Evolutionary conservation across 371 early-diverging fungal genomes (phyloP).

Genomic region (Apophysomyces sp.): DNA sequence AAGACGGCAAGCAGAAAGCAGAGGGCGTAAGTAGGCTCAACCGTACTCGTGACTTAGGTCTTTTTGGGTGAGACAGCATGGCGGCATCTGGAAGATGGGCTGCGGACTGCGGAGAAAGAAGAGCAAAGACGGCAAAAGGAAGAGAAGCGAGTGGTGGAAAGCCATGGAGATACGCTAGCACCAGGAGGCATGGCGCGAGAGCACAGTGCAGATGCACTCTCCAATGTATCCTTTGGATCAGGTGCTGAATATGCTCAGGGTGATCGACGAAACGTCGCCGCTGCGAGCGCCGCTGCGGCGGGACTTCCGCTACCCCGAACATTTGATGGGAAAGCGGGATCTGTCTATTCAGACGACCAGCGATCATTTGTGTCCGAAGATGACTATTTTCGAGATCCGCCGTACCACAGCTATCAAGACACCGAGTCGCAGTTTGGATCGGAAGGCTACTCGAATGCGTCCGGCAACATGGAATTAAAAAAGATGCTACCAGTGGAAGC

Average conservation of each 20-base stretch:
- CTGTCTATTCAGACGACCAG: slow-evolving; percentile 52
- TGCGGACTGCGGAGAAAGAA: slow-evolving; percentile 39
- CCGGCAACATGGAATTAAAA: slow-evolving; percentile 18
- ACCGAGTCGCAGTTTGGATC: slow-evolving; percentile 24
- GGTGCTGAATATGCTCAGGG: slow-evolving; percentile 20
- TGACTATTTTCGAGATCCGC: slow-evolving; percentile 28
- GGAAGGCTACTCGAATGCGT: slow-evolving; percentile 15
- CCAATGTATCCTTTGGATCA: slow-evolving; percentile 34
- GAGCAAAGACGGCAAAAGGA: slow-evolving; percentile 30
- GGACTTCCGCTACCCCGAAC: slow-evolving; percentile 21
- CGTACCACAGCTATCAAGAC: slow-evolving; percentile 10
- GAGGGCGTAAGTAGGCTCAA: background rate
- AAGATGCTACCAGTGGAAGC: slow-evolving; percentile 6
- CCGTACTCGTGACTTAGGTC: slow-evolving; percentile 27
- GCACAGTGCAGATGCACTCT: slow-evolving; percentile 32
- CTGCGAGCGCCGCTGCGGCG: slow-evolving; percentile 18
- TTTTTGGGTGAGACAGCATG: slow-evolving; percentile 72
- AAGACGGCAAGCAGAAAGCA: background rate
- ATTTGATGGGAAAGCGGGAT: background rate
- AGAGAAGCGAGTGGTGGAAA: slow-evolving; percentile 11
- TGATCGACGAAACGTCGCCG: slow-evolving; percentile 9
- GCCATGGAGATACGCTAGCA: slow-evolving; percentile 15
- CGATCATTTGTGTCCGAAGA: slow-evolving; percentile 66
- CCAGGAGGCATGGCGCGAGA: slow-evolving; percentile 13
- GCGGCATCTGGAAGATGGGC: slow-evolving; percentile 63